Percentiles rank a stretch among this genome's conserved stretches.
phyloP scores from a whole-genome alignment of 2,329 filamentous ascomycete genomes.

The Colletotrichum chrysophilum region DNA sequence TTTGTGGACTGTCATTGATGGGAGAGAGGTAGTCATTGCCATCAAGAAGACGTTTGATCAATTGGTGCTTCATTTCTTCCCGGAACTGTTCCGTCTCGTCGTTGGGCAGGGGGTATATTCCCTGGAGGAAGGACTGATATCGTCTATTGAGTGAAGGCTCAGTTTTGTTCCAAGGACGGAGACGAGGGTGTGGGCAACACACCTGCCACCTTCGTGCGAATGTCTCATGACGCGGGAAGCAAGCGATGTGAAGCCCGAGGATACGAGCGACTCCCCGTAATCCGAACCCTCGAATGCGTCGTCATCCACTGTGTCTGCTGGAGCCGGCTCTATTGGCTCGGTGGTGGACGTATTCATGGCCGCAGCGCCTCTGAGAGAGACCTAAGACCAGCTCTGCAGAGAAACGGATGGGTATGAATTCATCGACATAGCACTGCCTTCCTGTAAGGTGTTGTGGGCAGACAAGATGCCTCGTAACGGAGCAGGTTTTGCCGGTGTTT shows the following conservation, averaged over 20 bases:
- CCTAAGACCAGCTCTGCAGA: background rate
- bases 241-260: constrained; percentile 46
- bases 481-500: background rate
- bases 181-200: background rate
- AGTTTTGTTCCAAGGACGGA: background rate
- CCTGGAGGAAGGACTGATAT: constrained; percentile 53
- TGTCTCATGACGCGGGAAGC: constrained; percentile 24
- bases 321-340: constrained; percentile 20
- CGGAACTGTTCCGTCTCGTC: constrained; percentile 55
- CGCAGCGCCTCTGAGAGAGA: background rate
- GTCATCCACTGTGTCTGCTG: background rate
- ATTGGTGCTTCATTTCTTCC: constrained; percentile 52
- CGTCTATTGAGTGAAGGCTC: constrained; percentile 38
- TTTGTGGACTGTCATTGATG: constrained; percentile 49
- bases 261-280: constrained; percentile 39
- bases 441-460: background rate
- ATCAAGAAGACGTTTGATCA: constrained; percentile 52
- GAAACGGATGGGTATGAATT: background rate
- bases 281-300: constrained; percentile 35
- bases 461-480: background rate
- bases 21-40: constrained; percentile 48
- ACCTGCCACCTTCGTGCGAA: constrained; percentile 22
- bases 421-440: background rate
- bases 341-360: constrained; percentile 9
- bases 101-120: constrained; percentile 57